phyloP scores from a whole-genome alignment of 1,284 basidiomycete genomes.

The Ganoderma leucocontextum region DNA sequence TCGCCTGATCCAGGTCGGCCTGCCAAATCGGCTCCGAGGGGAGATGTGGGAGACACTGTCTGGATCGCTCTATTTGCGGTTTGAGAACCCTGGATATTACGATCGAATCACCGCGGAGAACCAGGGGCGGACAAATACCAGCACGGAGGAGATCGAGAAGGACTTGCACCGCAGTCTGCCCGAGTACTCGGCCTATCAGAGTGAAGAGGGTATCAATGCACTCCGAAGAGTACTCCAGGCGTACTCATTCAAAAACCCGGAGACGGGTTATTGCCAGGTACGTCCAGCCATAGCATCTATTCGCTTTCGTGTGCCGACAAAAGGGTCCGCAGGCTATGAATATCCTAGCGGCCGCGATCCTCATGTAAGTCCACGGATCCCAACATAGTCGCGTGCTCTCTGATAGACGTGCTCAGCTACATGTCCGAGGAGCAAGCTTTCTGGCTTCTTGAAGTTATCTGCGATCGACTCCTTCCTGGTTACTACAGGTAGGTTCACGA shows the following conservation, averaged over 20 bases:
- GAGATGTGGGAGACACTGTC: conserved; percentile 99
- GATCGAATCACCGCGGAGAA: conserved; percentile 83
- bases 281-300: conserved; percentile 26
- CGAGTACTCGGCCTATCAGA: conserved; percentile 95
- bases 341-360: conserved; percentile 89
- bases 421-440: conserved; percentile 99
- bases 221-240: conserved; percentile 93
- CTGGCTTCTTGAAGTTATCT: conserved; percentile 96
- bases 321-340: conserved; percentile 80
- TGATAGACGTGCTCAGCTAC: conserved; percentile 64
- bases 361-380: conserved; percentile 69
- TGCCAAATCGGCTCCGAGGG: conserved; percentile 94
- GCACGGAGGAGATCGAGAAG: conserved; percentile 99
- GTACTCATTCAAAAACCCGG: conserved; percentile 97
- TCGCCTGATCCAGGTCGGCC: conserved; percentile 94
- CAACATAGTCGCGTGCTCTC: neutral
- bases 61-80: conserved; percentile 93
- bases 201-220: conserved; percentile 84
- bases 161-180: conserved; percentile 95
- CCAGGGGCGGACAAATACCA: conserved; percentile 83
- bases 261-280: conserved; percentile 88
- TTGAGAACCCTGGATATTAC: conserved; percentile 89
- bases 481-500: conserved; percentile 88
- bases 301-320: neutral
- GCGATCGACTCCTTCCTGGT: conserved; percentile 93